phyloP scores from a whole-genome alignment of 2,329 filamentous ascomycete species.

The Juglanconis sp. region DNA sequence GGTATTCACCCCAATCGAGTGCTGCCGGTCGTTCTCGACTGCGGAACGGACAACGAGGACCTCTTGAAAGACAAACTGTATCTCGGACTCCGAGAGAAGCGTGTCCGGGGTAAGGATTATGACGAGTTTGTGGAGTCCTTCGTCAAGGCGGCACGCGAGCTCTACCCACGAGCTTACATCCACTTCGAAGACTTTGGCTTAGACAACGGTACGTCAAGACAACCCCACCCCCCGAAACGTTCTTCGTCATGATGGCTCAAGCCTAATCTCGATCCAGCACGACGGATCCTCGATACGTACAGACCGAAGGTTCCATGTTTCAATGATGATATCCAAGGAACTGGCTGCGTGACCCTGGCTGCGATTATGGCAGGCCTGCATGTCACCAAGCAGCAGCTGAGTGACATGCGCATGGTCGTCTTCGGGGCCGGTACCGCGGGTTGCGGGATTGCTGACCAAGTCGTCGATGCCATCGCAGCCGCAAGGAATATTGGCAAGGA shows the following conservation, averaged over 20 bases:
- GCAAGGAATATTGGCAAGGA: constrained; percentile 64
- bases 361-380: constrained; percentile 75
- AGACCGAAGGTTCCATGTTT: constrained; percentile 74
- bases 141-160: constrained; percentile 61
- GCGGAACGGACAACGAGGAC: constrained; percentile 76
- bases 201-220: constrained; percentile 51
- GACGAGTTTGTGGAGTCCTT: constrained; percentile 76
- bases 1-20: constrained; percentile 78
- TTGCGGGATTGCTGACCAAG: constrained; percentile 81
- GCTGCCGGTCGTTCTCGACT: constrained; percentile 79
- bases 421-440: constrained; percentile 82
- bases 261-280: constrained; percentile 39
- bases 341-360: constrained; percentile 81
- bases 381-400: constrained; percentile 62
- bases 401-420: constrained; percentile 68
- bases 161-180: constrained; percentile 77
- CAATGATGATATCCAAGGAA: constrained; percentile 89
- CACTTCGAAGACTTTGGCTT: constrained; percentile 90
- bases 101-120: constrained; percentile 69
- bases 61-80: constrained; percentile 76
- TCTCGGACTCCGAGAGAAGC: constrained; percentile 65
- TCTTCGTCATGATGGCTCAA: neutral
- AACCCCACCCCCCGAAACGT: neutral
- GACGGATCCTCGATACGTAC: constrained; percentile 74
- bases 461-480: constrained; percentile 72